Evolutionary conservation across 208 protist genomes (phyloP).

Genomic region (Leishmania martiniquensis): DNA sequence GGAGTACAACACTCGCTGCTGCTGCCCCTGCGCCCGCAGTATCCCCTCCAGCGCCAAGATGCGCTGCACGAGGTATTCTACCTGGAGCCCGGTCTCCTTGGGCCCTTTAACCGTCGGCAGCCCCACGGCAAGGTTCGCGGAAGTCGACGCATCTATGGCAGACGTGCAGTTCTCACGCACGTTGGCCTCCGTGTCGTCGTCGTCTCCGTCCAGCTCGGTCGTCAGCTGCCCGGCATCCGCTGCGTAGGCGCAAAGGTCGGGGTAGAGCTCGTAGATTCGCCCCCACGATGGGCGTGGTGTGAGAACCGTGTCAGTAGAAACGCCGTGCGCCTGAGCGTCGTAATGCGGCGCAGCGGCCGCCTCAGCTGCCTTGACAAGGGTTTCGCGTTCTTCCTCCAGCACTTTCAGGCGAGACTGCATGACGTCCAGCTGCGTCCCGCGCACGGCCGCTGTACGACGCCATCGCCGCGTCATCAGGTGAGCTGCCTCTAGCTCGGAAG

Average conservation of each 20-base stretch:
- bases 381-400: slow-evolving; percentile 45
- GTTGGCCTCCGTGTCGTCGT: not conserved
- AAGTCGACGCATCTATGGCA: not conserved
- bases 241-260: slow-evolving; percentile 44
- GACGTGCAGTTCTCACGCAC: not conserved
- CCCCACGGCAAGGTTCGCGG: not conserved
- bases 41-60: slow-evolving; percentile 40
- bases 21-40: slow-evolving; percentile 20
- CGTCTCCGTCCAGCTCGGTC: slow-evolving; percentile 7
- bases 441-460: slow-evolving; percentile 76
- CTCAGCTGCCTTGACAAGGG: slow-evolving; percentile 21
- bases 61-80: slow-evolving; percentile 76
- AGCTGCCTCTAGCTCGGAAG: slow-evolving; percentile 50
- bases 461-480: slow-evolving; percentile 55
- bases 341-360: not conserved
- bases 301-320: slow-evolving; percentile 28
- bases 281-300: slow-evolving; percentile 82
- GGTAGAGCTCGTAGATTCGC: slow-evolving; percentile 38
- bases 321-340: not conserved
- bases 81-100: slow-evolving; percentile 55
- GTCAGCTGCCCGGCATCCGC: slow-evolving; percentile 23
- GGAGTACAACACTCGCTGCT: not conserved
- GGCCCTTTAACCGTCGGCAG: slow-evolving; percentile 43
- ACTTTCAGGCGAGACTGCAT: slow-evolving; percentile 57
- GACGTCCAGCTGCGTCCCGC: slow-evolving; percentile 81